These are phyloP conservation scores for Ceriops zippeliana DNA, from an alignment of 345 rosid species.

Conservation along the genomic window DNA sequence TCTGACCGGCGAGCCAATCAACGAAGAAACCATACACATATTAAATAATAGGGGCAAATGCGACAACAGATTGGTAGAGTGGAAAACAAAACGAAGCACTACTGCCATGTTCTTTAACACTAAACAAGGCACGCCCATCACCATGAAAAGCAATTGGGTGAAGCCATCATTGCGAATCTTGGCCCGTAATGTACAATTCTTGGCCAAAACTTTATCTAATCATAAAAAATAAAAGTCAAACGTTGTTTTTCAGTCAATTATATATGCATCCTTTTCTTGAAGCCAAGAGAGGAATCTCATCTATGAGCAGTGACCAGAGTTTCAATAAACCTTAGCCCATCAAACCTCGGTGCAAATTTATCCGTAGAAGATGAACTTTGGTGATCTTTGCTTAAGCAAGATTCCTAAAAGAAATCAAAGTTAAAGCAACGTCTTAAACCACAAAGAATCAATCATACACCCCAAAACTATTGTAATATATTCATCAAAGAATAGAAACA, in stretches of 20 bases:
- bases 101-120: background rate
- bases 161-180: background rate
- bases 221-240: background rate
- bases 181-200: too few species aligned
- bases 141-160: background rate
- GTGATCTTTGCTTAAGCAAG: constrained; percentile 12
- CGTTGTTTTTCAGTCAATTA: background rate
- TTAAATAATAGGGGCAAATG: background rate
- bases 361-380: constrained; percentile 12
- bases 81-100: background rate
- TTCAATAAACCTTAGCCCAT: constrained; percentile 33
- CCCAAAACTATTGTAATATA: background rate
- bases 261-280: too few species aligned
- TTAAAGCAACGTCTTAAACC: background rate
- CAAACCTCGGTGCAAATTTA: constrained; percentile 32
- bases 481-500: too few species aligned
- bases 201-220: background rate
- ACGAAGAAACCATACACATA: too few species aligned
- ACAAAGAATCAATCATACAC: background rate
- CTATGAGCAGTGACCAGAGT: constrained; percentile 34
- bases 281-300: background rate
- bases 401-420: background rate
- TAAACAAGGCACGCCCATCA: background rate
- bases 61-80: background rate
- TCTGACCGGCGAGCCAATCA: background rate